Conservation (phyloP, 2,329 filamentous ascomycete genomes). For the Verticillium dahliae region DNA sequence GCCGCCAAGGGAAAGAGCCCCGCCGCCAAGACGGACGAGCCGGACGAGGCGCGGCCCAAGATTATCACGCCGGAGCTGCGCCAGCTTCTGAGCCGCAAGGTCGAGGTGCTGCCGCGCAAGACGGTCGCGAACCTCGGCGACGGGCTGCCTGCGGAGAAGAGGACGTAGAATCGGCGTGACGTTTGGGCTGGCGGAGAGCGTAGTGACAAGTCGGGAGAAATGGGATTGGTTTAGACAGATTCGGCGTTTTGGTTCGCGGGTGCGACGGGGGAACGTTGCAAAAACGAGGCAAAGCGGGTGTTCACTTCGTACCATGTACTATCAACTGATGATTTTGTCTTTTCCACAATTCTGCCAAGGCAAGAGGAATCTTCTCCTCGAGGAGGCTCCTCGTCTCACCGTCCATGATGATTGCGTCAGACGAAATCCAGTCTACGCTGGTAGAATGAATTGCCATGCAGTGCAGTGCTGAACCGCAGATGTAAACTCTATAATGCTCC, state of each 20-base stretch:
- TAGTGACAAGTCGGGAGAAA: too few species aligned
- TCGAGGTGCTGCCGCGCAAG: conserved; percentile 36
- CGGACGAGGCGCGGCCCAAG: conserved; percentile 26
- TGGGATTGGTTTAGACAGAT: too few species aligned
- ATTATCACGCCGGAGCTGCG: conserved; percentile 53
- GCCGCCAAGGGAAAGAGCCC: conserved; percentile 20
- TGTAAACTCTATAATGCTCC: background rate
- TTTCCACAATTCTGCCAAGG: too few species aligned
- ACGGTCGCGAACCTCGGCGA: conserved; percentile 15
- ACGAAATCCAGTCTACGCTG: too few species aligned
- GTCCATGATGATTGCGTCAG: too few species aligned
- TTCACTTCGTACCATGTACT: background rate
- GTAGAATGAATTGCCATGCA: too few species aligned
- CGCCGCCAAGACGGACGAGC: conserved; percentile 25
- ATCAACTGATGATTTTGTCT: background rate
- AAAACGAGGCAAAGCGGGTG: background rate
- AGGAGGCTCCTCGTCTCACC: too few species aligned
- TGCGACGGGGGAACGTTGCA: background rate
- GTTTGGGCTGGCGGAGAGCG: too few species aligned
- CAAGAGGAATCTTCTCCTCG: too few species aligned
- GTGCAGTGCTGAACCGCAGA: background rate
- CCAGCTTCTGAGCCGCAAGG: conserved; percentile 41
- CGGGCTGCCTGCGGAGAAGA: background rate
- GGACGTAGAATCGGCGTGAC: background rate
- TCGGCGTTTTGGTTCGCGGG: background rate